Conservation (phyloP, 2,329 filamentous ascomycete genomes). For the Hymenoscyphus fraxineus region DNA sequence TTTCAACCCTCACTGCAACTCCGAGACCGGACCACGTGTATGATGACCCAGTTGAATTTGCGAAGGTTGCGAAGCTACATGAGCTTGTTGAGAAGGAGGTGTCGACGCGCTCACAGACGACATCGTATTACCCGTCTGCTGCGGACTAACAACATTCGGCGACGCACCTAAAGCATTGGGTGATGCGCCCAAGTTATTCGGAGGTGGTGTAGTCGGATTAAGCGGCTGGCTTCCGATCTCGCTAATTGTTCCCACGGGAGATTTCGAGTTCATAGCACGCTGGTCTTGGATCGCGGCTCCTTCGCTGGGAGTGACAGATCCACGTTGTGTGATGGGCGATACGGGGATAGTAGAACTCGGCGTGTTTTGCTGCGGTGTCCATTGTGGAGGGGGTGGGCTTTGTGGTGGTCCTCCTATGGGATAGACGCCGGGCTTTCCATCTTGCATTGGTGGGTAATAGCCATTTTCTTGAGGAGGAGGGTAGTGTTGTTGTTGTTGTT, state of each 20-base stretch:
- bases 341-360: neutral
- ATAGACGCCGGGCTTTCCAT: constrained; percentile 2
- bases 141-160: neutral
- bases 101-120: neutral
- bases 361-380: constrained; percentile 3
- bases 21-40: neutral
- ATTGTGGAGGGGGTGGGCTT: constrained; percentile 5
- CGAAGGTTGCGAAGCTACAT: neutral
- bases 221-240: constrained; percentile 6
- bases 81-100: neutral
- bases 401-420: neutral
- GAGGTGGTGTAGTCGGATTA: neutral
- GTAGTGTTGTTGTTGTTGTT: neutral
- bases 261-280: neutral
- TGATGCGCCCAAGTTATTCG: neutral
- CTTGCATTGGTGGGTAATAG: constrained; percentile 2
- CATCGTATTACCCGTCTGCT: neutral
- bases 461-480: constrained; percentile 1
- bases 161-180: neutral
- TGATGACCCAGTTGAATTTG: neutral
- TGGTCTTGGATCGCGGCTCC: neutral
- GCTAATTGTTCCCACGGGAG: constrained; percentile 5
- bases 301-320: constrained; percentile 7
- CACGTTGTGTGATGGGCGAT: constrained; percentile 7
- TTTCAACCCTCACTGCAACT: neutral